These are phyloP conservation scores for Psidium friedrichsthalianum DNA, from an alignment of 345 rosid species.

Conservation along the genomic window DNA sequence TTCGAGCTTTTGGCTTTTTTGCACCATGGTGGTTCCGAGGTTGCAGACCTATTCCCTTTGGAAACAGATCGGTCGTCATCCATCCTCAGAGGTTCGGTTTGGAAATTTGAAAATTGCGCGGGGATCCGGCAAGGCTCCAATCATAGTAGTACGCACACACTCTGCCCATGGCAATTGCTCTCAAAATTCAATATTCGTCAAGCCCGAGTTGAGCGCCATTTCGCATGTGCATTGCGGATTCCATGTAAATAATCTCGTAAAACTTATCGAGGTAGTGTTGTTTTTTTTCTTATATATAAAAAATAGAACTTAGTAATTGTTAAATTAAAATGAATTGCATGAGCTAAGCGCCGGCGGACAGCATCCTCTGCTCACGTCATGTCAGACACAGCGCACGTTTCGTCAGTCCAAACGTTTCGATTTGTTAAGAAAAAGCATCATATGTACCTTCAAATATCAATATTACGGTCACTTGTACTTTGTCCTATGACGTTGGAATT, in stretches of 20 bases:
- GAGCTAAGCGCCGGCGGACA: neutral
- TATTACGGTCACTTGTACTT: neutral
- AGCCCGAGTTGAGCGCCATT: neutral
- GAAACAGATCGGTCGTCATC: no score
- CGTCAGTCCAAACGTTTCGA: neutral
- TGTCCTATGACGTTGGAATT: neutral
- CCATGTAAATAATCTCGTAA: neutral
- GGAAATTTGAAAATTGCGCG: neutral
- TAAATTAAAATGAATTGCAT: neutral
- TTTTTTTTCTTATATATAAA: neutral
- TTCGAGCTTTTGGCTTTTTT: neutral
- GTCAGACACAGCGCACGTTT: no score
- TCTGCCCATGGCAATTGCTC: neutral
- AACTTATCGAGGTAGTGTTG: neutral
- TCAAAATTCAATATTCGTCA: neutral
- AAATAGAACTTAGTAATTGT: neutral
- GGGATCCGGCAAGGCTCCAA: neutral
- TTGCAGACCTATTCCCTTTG: no score
- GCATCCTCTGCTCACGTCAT: neutral
- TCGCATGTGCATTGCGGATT: neutral
- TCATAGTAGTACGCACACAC: neutral
- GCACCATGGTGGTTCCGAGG: neutral
- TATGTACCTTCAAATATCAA: neutral
- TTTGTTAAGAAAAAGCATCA: neutral
- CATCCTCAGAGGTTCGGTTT: neutral